Percentiles rank a stretch among this genome's conserved stretches.
Conservation (phyloP, 768 basidiomycete species). For the Calocera cornea region DNA sequence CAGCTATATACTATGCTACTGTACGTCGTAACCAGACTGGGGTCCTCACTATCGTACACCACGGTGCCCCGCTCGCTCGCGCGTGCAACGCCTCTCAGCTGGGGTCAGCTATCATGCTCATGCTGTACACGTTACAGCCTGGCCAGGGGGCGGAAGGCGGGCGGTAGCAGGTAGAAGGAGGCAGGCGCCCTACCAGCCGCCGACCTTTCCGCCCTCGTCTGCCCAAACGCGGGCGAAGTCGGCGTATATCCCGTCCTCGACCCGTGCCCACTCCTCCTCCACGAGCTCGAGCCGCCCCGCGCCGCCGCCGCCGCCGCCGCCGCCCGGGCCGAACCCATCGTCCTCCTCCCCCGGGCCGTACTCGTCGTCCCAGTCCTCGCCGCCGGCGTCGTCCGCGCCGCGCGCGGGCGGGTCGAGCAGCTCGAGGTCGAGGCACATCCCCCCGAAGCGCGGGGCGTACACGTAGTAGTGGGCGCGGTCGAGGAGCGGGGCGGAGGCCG, state of each 20-base stretch:
- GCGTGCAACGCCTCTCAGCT: no score
- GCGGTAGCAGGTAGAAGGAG: not conserved
- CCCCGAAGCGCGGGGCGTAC: not conserved
- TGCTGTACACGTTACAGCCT: no score
- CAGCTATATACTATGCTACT: no score
- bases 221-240: not conserved
- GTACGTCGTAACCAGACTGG: no score
- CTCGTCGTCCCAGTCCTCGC: not conserved
- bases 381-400: not conserved
- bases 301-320: not conserved
- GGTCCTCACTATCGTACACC: no score
- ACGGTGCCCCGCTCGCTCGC: no score
- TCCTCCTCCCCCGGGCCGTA: not conserved
- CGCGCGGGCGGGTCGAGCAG: not conserved
- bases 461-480: not conserved
- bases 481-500: not conserved
- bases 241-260: slow-evolving; percentile 1
- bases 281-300: not conserved
- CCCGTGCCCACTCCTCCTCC: not conserved
- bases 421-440: not conserved
- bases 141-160: no score
- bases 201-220: not conserved
- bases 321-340: not conserved
- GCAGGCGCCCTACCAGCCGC: not conserved
- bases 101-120: no score